Evolutionary conservation across 306 rosid genomes (phyloP).

Genomic region (Erythrophleum fordii): DNA sequence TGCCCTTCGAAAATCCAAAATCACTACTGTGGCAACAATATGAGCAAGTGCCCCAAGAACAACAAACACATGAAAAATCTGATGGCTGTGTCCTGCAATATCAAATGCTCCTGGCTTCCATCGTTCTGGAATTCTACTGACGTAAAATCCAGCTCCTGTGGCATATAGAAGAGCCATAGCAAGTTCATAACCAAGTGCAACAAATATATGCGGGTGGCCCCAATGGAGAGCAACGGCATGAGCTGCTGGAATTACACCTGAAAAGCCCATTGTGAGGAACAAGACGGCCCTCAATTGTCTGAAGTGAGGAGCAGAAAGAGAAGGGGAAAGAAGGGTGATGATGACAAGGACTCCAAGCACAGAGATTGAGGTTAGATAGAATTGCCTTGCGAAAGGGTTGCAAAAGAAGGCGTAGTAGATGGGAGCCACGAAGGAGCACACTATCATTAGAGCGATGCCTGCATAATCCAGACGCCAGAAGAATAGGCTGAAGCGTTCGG

Average conservation of each 20-base stretch:
- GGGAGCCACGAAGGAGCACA: constrained; percentile 86
- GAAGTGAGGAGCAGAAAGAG: constrained; percentile 64
- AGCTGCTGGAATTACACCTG: constrained; percentile 76
- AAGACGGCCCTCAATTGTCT: constrained; percentile 68
- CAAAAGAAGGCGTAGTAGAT: constrained; percentile 80
- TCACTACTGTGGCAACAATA: constrained; percentile 60
- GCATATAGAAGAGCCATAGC: constrained; percentile 76
- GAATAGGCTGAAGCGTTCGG: constrained; percentile 67
- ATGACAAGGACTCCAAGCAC: constrained; percentile 63
- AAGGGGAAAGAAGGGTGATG: constrained; percentile 71
- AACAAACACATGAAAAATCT: constrained; percentile 85
- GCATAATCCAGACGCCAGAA: constrained; percentile 97
- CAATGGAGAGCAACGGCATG: constrained; percentile 70
- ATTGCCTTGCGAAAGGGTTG: constrained; percentile 50
- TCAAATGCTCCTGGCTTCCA: constrained; percentile 94
- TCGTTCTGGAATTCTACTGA: constrained; percentile 74
- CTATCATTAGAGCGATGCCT: constrained; percentile 87
- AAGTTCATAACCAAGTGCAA: constrained; percentile 72
- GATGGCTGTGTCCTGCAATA: constrained; percentile 95
- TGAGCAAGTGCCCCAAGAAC: constrained; percentile 88
- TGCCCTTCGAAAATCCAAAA: constrained; percentile 67
- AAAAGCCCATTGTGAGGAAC: constrained; percentile 89
- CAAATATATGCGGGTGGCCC: constrained; percentile 52
- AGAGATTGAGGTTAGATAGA: constrained; percentile 75
- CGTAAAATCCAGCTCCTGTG: constrained; percentile 72